phyloP scores from a whole-genome alignment of 208 protist species.

The Lotmaria passim region DNA sequence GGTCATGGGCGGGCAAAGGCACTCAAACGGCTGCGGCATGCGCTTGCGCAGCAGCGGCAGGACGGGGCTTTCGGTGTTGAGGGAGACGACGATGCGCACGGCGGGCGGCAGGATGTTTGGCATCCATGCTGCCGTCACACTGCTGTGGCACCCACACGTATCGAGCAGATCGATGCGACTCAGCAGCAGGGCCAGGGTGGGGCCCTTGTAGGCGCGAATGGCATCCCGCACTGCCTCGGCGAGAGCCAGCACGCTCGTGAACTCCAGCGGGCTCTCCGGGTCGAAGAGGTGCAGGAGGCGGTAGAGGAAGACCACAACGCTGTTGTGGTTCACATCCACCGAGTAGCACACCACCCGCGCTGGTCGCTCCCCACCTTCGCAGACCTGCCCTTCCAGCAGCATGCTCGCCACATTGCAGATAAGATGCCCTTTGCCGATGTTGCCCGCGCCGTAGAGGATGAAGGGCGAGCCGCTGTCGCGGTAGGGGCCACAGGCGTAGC shows the following conservation, averaged over 20 bases:
- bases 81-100: constrained; percentile 63
- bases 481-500: constrained; percentile 37
- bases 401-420: constrained; percentile 55
- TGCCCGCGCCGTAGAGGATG: constrained; percentile 67
- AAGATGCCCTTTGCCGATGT: constrained; percentile 63
- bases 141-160: constrained; percentile 47
- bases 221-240: constrained; percentile 47
- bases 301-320: constrained; percentile 64
- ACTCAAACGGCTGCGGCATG: constrained; percentile 83
- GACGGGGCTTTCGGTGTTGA: constrained; percentile 73
- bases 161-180: constrained; percentile 66
- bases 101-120: constrained; percentile 58
- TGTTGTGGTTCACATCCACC: constrained; percentile 45
- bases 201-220: constrained; percentile 57
- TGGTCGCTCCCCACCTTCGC: constrained; percentile 13
- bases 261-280: constrained; percentile 33
- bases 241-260: constrained; percentile 50
- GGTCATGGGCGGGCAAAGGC: constrained; percentile 63
- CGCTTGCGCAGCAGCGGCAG: constrained; percentile 71
- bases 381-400: constrained; percentile 26
- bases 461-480: constrained; percentile 59
- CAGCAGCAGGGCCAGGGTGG: constrained; percentile 60
- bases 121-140: constrained; percentile 68
- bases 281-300: constrained; percentile 60
- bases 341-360: constrained; percentile 45